phyloP scores from a whole-genome alignment of 2,329 filamentous ascomycete species.

The Xylariaceae sp. region DNA sequence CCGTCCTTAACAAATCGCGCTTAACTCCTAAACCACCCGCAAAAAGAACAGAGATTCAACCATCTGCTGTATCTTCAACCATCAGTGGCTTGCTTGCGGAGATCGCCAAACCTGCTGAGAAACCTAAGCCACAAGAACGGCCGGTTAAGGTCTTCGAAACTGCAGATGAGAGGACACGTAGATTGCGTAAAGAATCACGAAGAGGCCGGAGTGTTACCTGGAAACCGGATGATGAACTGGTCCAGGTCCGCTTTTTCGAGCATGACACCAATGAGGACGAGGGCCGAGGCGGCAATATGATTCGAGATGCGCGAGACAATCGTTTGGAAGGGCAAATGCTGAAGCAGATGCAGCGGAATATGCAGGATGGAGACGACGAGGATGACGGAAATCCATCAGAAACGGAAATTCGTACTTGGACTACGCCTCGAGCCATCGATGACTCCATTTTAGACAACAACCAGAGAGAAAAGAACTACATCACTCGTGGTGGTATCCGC shows the following conservation, averaged over 20 bases:
- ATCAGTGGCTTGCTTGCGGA: conserved; percentile 62
- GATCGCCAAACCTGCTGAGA: conserved; percentile 60
- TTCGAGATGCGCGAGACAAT: conserved; percentile 75
- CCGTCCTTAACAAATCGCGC: conserved; percentile 57
- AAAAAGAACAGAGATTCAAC: conserved; percentile 48
- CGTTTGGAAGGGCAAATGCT: conserved; percentile 75
- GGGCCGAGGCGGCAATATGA: conserved; percentile 70
- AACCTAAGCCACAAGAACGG: conserved; percentile 47
- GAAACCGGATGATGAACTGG: conserved; percentile 71
- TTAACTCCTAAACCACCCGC: conserved; percentile 49
- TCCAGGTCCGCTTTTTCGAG: conserved; percentile 71
- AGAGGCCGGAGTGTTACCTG: conserved; percentile 74
- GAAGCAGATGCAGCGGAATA: conserved; percentile 53
- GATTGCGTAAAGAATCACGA: conserved; percentile 75
- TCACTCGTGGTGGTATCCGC: conserved; percentile 60
- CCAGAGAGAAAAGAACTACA: conserved; percentile 55
- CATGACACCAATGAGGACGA: conserved; percentile 76
- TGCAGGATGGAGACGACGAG: conserved; percentile 62
- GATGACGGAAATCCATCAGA: conserved; percentile 64
- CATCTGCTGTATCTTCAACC: conserved; percentile 52
- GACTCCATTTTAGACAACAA: conserved; percentile 56
- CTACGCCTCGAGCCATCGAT: conserved; percentile 54
- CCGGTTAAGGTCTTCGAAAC: conserved; percentile 67
- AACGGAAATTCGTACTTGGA: conserved; percentile 59
- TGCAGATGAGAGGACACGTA: conserved; percentile 69